phyloP scores from a whole-genome alignment of 495 filamentous ascomycete genomes.

The Immersiella caudata region DNA sequence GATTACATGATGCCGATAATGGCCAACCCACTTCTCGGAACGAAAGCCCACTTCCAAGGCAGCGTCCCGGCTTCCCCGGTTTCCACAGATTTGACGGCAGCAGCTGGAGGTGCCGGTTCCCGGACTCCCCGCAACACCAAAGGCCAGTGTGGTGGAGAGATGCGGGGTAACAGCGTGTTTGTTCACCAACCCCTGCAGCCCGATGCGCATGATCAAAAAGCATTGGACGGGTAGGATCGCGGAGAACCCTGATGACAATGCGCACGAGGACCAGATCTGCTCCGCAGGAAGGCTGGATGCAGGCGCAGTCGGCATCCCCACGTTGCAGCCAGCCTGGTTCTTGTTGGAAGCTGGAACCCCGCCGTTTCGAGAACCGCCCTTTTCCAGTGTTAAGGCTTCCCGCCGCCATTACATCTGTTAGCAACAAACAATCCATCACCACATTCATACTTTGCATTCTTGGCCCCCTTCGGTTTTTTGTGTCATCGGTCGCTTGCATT shows the following conservation, averaged over 20 bases:
- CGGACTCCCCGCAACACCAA: background rate
- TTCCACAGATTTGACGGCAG: background rate
- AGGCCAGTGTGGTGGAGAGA: background rate
- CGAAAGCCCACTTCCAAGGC: background rate
- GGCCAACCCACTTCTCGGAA: too few relatives aligned
- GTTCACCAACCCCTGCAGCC: conserved; percentile 19
- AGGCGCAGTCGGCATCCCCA: conserved; percentile 2
- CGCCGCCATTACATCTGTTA: too few relatives aligned
- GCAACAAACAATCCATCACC: background rate
- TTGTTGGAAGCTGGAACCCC: background rate
- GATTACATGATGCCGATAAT: too few relatives aligned
- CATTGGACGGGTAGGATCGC: conserved; percentile 22
- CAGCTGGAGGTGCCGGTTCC: conserved; percentile 2
- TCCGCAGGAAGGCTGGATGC: background rate
- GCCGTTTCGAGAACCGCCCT: background rate
- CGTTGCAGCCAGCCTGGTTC: background rate
- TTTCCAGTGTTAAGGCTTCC: background rate
- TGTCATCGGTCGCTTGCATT: background rate
- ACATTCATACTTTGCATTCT: background rate
- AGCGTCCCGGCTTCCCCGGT: background rate
- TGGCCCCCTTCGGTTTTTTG: background rate
- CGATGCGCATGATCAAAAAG: conserved; percentile 19
- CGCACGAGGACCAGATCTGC: conserved; percentile 2
- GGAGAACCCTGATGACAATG: conserved; percentile 24
- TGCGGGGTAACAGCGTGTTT: conserved; percentile 22